Evolutionary conservation across 1,284 basidiomycete genomes (phyloP), one percentile per base, ranked within the genome.

Genomic region (Pseudozyma hubeiensis): DNA sequence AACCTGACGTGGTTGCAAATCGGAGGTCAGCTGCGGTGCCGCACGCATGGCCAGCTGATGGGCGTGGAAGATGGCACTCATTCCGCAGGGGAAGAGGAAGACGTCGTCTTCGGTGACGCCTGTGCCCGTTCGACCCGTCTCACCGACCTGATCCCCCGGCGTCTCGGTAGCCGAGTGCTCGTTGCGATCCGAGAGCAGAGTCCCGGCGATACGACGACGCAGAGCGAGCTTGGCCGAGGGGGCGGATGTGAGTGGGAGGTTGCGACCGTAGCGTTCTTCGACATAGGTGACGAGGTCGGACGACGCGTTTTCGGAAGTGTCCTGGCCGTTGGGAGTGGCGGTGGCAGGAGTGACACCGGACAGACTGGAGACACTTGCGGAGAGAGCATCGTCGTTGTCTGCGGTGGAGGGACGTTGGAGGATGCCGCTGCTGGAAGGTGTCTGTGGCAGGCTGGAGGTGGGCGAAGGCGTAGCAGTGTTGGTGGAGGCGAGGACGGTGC

Each of bases 181-280:
- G 17, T 64, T 57, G 10, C 74, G 73, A 29, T 79, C 77, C 7
- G 75, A 72, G 1, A 81, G 55, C 47, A 97, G 86, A 1, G 93
- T 91, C 58, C 94, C 93, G 0, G 96, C 94, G 51, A 99, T 94
- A 17, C 96, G 89, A 9, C 94, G 88, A 24, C 92, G 90, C 59
- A 99, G 86, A 0, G 93, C 93, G 11, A 90, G 88, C 85, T 98
- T 98, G 9, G 94, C 93, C 3, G 90, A 88, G 1, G 89, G 87
- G 0, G 91, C 92, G 24, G 90, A 89, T 33, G 88, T 87, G 3
- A 92, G 84, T 2, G 94, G 93, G 30, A 98, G 87, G 81, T 98
- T 98, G 5, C 97, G 90, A 0, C 94, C 96, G 77, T 97, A 99
- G 19, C 95, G 90, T 85, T 99, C 95, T 85, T 99, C 97, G 40